Evolutionary conservation across 2,329 filamentous ascomycete genomes (phyloP), one percentile per base, ranked within the genome.

Genomic region (Chaetomium globosum): DNA sequence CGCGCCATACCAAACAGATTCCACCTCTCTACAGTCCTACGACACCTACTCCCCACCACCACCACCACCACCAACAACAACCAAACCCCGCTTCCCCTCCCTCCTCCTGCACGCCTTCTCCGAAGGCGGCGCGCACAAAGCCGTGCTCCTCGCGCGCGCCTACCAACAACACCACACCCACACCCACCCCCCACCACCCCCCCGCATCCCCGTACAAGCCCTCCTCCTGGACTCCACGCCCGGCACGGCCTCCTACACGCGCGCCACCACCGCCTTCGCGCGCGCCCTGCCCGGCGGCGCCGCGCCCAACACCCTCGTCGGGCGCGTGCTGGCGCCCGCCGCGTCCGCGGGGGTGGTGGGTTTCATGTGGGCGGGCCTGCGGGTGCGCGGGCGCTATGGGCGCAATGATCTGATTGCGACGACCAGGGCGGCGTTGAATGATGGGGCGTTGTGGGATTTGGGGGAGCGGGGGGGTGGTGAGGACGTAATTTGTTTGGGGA

Each of bases 71-170:
- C n/a, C 28, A 31, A 48, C 4, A 16, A 21, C 56, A 12, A 48
- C 26, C 6, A 59, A 59, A 53, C 68, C 19, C 4, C 52, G 54
- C 46, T 58, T 65, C 33, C 39, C 68, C 66, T 52, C 64, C 64
- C 69, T 73, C 70, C 75, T 80, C 33, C 67, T 83, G 9, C 81
- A 84, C 71, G 73, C 79, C 63, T 84, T 83, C 73, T 83, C 80
- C 26, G 82, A 84, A 65, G 82, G 81, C 30, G 82, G 82, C 19
- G 72, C 77, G 23, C 75, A 77, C 58, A 78, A 78, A 6, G 73
- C 75, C 3, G 73, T 72, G 4, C 71, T 76, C 30, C 66, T 83
- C 7, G 76, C 81, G 2, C 67, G 71, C 19, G 68, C 73, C 10
- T 83, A 80, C 70, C 75, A 43, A n/a, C 39, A n/a, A 59, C 12